phyloP scores from a whole-genome alignment of 2,329 filamentous ascomycete species.

The Xylaria sp. region DNA sequence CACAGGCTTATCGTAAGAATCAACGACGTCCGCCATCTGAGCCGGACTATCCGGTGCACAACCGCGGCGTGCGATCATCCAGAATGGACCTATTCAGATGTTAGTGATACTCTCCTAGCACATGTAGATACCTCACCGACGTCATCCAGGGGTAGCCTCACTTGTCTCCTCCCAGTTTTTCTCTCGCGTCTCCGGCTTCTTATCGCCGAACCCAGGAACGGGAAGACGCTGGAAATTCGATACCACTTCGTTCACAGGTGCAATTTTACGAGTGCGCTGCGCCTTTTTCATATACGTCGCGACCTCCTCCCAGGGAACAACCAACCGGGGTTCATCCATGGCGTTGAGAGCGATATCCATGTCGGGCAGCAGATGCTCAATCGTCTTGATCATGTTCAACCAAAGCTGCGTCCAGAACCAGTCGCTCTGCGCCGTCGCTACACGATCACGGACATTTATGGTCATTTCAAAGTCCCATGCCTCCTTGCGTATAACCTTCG shows the following conservation, averaged over 20 bases:
- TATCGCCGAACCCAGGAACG: slow-evolving; percentile 34
- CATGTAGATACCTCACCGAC: background rate
- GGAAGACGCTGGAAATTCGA: slow-evolving; percentile 41
- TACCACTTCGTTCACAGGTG: slow-evolving; percentile 40
- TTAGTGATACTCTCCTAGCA: slow-evolving; percentile 1
- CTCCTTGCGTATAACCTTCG: slow-evolving; percentile 46
- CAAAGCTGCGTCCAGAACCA: slow-evolving; percentile 57
- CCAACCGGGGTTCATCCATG: slow-evolving; percentile 61
- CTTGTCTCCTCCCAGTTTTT: slow-evolving; percentile 50
- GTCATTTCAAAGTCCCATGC: slow-evolving; percentile 54
- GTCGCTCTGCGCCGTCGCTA: slow-evolving; percentile 46
- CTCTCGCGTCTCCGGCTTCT: slow-evolving; percentile 32
- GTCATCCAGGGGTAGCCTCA: slow-evolving; percentile 28
- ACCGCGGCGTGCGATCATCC: slow-evolving; percentile 52
- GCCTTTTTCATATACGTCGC: slow-evolving; percentile 49
- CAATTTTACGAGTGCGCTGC: slow-evolving; percentile 41
- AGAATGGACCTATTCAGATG: slow-evolving; percentile 43
- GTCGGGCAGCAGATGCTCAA: slow-evolving; percentile 55
- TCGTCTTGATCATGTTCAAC: slow-evolving; percentile 47
- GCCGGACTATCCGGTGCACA: slow-evolving; percentile 60
- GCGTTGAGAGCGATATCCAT: slow-evolving; percentile 63
- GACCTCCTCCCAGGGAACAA: slow-evolving; percentile 60
- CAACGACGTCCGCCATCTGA: slow-evolving; percentile 41
- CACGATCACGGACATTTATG: slow-evolving; percentile 52
- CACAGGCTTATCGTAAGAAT: slow-evolving; percentile 41